Evolutionary conservation across 495 filamentous ascomycete species (phyloP), one percentile per base, ranked within the genome.

Genomic region (Pyronema omphalodes): DNA sequence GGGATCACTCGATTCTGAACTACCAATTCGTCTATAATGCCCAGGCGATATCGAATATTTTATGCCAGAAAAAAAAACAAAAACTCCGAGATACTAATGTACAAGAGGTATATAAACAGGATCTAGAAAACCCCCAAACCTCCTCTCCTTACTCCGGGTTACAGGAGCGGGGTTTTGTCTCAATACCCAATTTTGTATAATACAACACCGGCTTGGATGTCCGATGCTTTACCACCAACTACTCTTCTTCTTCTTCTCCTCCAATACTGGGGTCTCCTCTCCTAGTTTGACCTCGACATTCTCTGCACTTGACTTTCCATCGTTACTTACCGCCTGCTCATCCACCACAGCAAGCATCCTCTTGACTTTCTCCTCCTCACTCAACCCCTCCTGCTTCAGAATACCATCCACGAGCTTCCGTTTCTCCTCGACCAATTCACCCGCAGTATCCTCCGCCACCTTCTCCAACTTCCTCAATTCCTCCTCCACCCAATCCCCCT

Each of bases 401-500:
- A 43, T 17, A 1, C 15, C 49, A 12, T 35, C 23, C 49, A 9
- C 7, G 0, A 7, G 11, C 3, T 37, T 18, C 53, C 49, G 33
- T 44, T 48, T 54, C 14, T 34, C 45, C 46, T 37, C 44, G 7
- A 36, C 41, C 29, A 33, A 44, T 12, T 33, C 48, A 33, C 12
- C 52, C 12, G 36, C 17, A 7, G 29, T 34, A 17, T 14, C 53
- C 37, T 41, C 35, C 18, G 51, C 53, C 56, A 56, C 61, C 58
- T 49, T 55, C 45, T 63, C 60, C n/a, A 40, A 40, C 54, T 17
- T 47, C 37, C 14, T 44, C 19, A 59, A 51, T 19, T 58, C 45
- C 14, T 56, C 62, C 33, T 56, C 62, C 8, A 11, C 62, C 55
- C 33, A 56, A 54, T 1, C 45, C 61, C 4, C 58, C 57, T 23